Conservation (phyloP, 164 flowering plant species). For the Vitis cinerea region DNA sequence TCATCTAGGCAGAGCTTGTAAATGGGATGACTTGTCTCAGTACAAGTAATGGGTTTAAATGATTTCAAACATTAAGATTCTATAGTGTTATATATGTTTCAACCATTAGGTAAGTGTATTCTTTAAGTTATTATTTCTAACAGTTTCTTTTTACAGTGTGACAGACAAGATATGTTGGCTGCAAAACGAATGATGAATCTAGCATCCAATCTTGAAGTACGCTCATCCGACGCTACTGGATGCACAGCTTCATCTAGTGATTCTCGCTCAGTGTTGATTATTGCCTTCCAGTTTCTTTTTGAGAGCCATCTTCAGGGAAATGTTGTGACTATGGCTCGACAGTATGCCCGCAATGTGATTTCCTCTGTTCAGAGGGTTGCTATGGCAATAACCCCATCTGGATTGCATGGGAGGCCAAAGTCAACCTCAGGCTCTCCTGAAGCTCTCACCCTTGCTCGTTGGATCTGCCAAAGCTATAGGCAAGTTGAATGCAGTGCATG, state of each 20-base stretch:
- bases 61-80: too few species aligned
- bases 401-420: slow-evolving; percentile 48
- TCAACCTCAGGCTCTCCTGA: slow-evolving; percentile 79
- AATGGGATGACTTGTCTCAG: too few species aligned
- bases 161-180: slow-evolving; percentile 43
- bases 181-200: slow-evolving; percentile 73
- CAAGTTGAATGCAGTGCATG: slow-evolving; percentile 19
- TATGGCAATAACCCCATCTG: slow-evolving; percentile 80
- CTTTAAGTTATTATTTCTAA: too few species aligned
- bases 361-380: slow-evolving; percentile 93
- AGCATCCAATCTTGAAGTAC: slow-evolving; percentile 87
- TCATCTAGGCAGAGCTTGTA: too few species aligned
- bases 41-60: too few species aligned
- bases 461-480: slow-evolving; percentile 98
- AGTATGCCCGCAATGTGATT: slow-evolving; percentile 86
- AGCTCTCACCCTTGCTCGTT: slow-evolving; percentile 79
- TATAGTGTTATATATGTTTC: too few species aligned
- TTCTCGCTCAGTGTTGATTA: slow-evolving; percentile 70
- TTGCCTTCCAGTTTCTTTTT: slow-evolving; percentile 95
- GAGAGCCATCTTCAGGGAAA: slow-evolving; percentile 71
- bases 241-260: slow-evolving; percentile 37
- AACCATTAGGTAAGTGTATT: too few species aligned
- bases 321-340: slow-evolving; percentile 87
- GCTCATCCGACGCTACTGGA: slow-evolving; percentile 42
- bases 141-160: slow-evolving; percentile 25